Base-by-base conservation (phyloP, 306 rosid species). In the Cucumis sativus region DNA sequence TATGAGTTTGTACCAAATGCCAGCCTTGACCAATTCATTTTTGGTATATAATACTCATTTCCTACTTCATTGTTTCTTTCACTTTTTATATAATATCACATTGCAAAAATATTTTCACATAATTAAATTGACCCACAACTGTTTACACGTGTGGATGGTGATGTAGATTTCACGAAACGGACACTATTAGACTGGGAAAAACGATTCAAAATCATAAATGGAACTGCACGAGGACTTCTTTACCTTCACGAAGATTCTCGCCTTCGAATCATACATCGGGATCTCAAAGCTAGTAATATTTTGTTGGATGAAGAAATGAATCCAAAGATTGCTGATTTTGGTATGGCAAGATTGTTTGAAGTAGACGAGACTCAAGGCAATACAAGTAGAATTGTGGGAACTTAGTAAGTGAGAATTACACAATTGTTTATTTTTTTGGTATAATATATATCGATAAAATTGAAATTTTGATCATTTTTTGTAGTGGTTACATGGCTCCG, bases 281-380 rank as follows among this genome's bases (percentile, higher is more conserved):
- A 92, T 80, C 80, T 92, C n/a, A 92, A 92, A 81, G 88, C 87
- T 20, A 88, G 96, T 56, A 92, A 90, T 67, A 70, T 92, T 75
- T 60, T 92, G 16, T 67, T 90, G 82, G 93, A 88, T 64, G 79
- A 55, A 20, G 74, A 84, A 6, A 83, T 92, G 91, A 82, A 83
- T 0, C 81, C 96, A 4, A 92, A 90, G 77, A 92, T 90, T 57
- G 89, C 91, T 28, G 97, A 92, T 81, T 92, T 92, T 84, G 96
- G 97, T 4, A 87, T 87, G 91, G 96, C 96, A n/a, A 90, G 78
- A 69, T 83, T 87, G 37, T 83, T 87, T 51, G 79, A 39, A 6
- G 86, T 39, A 1, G 87, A 86, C 25, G 88, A 87, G 37, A 81
- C 82, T 54, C 86, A 86, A 80, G 90, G 82, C 10, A 87, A 77